Evolutionary conservation across 140 eudicot species (phyloP).

Genomic region (Flaveria floridana): DNA sequence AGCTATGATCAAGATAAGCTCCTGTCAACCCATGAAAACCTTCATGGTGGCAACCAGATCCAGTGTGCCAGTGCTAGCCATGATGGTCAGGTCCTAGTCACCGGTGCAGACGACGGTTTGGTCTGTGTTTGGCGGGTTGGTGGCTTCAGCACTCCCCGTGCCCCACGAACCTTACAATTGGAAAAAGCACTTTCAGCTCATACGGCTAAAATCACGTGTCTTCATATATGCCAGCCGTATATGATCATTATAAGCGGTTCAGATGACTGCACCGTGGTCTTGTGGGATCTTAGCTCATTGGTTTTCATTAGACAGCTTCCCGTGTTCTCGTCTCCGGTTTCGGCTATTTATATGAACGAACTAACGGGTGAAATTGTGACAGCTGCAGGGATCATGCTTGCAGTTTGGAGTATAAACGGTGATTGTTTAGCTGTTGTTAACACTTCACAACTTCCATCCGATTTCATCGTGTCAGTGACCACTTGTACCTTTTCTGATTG

Average conservation of each 20-base stretch:
- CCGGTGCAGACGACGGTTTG: constrained; percentile 89
- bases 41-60: constrained; percentile 84
- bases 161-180: constrained; percentile 45
- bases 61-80: constrained; percentile 84
- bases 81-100: constrained; percentile 84
- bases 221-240: constrained; percentile 83
- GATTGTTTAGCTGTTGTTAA: constrained; percentile 85
- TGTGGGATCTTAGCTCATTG: constrained; percentile 93
- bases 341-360: constrained; percentile 92
- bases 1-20: constrained; percentile 81
- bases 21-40: constrained; percentile 86
- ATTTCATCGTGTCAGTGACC: constrained; percentile 69
- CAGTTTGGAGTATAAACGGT: constrained; percentile 90
- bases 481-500: constrained; percentile 86
- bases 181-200: constrained; percentile 83
- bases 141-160: constrained; percentile 50
- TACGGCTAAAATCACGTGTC: constrained; percentile 66
- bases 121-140: constrained; percentile 85
- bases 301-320: constrained; percentile 83
- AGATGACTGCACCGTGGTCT: constrained; percentile 77
- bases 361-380: constrained; percentile 82
- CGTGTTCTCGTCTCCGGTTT: constrained; percentile 75
- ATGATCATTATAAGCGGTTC: constrained; percentile 91
- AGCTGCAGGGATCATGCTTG: constrained; percentile 89
- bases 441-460: constrained; percentile 94